Percentiles rank a stretch among this genome's conserved stretches.
Evolutionary conservation across 768 basidiomycete genomes (phyloP).

Genomic region (Porphyrellus cyaneotinctus): DNA sequence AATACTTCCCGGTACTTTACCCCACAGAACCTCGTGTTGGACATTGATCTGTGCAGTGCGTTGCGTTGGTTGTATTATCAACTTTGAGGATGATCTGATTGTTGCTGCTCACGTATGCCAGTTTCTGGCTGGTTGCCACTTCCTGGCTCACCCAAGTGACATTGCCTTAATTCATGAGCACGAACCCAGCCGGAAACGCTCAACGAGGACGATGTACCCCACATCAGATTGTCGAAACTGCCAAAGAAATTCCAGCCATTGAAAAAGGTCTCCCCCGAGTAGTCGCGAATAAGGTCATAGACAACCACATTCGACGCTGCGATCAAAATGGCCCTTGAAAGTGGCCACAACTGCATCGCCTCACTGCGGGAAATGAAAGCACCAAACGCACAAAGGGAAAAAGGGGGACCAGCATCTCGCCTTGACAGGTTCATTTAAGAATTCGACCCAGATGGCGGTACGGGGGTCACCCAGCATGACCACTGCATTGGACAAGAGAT

Average conservation of each 20-base stretch:
- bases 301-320: conserved; percentile 5
- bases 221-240: conserved; percentile 43
- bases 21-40: conserved; percentile 48
- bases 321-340: background rate
- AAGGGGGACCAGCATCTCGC: background rate
- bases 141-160: conserved; percentile 55
- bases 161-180: conserved; percentile 42
- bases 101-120: conserved; percentile 57
- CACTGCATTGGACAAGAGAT: background rate
- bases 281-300: conserved; percentile 41
- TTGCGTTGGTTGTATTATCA: conserved; percentile 61
- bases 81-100: conserved; percentile 71
- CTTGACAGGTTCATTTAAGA: conserved; percentile 5
- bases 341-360: conserved; percentile 13
- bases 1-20: conserved; percentile 44
- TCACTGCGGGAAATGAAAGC: background rate
- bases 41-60: conserved; percentile 52
- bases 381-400: background rate
- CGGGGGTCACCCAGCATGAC: background rate
- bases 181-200: background rate
- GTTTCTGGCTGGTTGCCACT: conserved; percentile 42
- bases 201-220: conserved; percentile 31
- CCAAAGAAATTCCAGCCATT: conserved; percentile 54
- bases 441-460: background rate
- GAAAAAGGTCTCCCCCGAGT: conserved; percentile 51